phyloP scores from a whole-genome alignment of 768 basidiomycete species.

The Kwoniella sp. region DNA sequence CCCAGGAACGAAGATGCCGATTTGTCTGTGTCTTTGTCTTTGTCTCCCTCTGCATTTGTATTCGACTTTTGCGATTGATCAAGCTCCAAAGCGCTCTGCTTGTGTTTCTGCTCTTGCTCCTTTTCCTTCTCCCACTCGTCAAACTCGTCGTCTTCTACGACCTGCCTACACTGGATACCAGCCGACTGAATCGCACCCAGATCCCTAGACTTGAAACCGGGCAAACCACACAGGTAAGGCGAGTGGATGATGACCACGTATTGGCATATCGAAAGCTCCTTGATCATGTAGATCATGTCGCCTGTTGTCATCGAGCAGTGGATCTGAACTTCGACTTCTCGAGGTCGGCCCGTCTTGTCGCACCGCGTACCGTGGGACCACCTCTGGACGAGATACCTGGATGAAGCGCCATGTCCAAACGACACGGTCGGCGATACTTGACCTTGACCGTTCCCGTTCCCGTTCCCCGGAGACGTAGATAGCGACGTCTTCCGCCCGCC shows the following conservation, averaged over 20 bases:
- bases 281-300: constrained; percentile 85
- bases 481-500: background rate
- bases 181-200: constrained; percentile 33
- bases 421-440: constrained; percentile 23
- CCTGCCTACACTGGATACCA: constrained; percentile 44
- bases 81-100: background rate
- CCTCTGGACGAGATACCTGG: constrained; percentile 82
- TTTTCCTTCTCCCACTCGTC: constrained; percentile 25
- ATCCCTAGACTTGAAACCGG: constrained; percentile 70
- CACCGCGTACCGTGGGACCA: constrained; percentile 73
- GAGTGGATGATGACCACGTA: constrained; percentile 94
- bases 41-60: background rate
- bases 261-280: constrained; percentile 89
- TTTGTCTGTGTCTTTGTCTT: background rate
- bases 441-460: constrained; percentile 52
- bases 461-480: constrained; percentile 37
- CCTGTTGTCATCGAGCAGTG: constrained; percentile 95
- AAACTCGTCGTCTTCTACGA: constrained; percentile 42
- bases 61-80: background rate
- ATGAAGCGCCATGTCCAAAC: constrained; percentile 55
- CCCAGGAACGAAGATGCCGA: background rate
- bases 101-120: constrained; percentile 5
- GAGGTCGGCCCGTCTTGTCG: constrained; percentile 82
- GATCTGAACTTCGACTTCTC: constrained; percentile 97
- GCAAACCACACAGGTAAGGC: constrained; percentile 87